Percentiles rank a stretch among this genome's conserved stretches.
Conservation (phyloP, 192 early-diverging fungal genomes). For the Allomyces javanicus region DNA sequence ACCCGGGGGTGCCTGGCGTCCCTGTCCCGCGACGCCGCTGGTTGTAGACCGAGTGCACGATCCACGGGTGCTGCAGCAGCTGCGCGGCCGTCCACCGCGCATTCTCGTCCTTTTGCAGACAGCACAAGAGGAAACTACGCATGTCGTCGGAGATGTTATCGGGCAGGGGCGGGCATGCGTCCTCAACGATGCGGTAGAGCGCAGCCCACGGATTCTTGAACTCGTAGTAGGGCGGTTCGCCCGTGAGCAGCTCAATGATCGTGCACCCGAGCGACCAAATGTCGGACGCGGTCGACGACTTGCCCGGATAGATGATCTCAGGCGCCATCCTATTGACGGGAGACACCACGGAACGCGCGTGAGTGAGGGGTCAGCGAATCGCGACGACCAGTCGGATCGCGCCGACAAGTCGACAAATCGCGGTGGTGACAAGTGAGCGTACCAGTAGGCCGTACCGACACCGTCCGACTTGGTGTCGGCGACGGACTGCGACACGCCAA, state of each 20-base stretch:
- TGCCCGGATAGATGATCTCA: conserved; percentile 77
- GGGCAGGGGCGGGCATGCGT: conserved; percentile 71
- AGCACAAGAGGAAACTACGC: conserved; percentile 56
- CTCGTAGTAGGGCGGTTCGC: conserved; percentile 74
- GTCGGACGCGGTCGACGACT: conserved; percentile 72
- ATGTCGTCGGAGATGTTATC: conserved; percentile 55
- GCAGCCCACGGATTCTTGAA: conserved; percentile 64
- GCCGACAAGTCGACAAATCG: background rate
- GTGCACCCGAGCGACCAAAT: conserved; percentile 96
- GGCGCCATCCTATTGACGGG: conserved; percentile 38
- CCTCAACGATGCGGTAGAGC: conserved; percentile 85
- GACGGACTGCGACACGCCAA: conserved; percentile 67
- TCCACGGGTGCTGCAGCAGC: conserved; percentile 62
- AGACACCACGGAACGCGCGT: background rate
- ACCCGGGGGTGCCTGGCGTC: no score
- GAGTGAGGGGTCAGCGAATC: background rate
- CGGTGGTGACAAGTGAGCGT: conserved; percentile 3
- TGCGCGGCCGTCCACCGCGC: conserved; percentile 48
- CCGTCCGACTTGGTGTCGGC: conserved; percentile 45
- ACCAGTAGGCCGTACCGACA: conserved; percentile 72
- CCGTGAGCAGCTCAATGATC: conserved; percentile 76
- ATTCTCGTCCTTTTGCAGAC: conserved; percentile 65
- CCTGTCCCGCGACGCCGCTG: conserved; percentile 1
- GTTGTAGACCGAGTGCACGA: conserved; percentile 20
- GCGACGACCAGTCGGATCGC: background rate